A percentile compares a stretch with the other conserved stretches of the same genome.
Conservation (phyloP, 495 filamentous ascomycete genomes). For the Aspergillus biplanus region DNA sequence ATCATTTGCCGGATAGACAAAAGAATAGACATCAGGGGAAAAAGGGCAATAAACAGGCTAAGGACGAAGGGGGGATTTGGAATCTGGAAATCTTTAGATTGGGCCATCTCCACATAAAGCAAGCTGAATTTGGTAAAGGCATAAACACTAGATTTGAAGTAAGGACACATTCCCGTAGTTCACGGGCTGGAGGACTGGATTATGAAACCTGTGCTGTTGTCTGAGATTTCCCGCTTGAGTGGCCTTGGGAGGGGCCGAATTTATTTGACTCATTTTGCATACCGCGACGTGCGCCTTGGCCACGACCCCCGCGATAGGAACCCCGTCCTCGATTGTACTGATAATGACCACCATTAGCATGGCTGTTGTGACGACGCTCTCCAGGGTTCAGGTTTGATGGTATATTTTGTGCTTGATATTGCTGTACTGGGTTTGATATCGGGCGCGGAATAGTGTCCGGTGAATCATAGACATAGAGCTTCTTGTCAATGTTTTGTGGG, state of each 20-base stretch:
- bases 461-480: slow-evolving; percentile 95
- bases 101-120: background rate
- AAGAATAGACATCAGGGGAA: background rate
- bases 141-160: background rate
- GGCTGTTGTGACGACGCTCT: slow-evolving; percentile 46
- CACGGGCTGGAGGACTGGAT: background rate
- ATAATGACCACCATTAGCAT: slow-evolving; percentile 43
- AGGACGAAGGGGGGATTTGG: background rate
- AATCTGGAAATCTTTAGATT: background rate
- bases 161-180: background rate
- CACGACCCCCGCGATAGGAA: slow-evolving; percentile 48
- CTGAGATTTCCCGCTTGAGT: slow-evolving; percentile 38
- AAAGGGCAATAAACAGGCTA: background rate
- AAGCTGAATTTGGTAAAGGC: background rate
- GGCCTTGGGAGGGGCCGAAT: slow-evolving; percentile 32
- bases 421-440: slow-evolving; percentile 50
- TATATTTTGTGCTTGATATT: slow-evolving; percentile 28
- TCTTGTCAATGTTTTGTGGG: slow-evolving; percentile 93
- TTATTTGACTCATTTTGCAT: slow-evolving; percentile 37
- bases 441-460: slow-evolving; percentile 93
- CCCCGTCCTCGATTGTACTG: slow-evolving; percentile 42
- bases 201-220: slow-evolving; percentile 38
- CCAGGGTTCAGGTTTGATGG: slow-evolving; percentile 29
- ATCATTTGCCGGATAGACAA: background rate
- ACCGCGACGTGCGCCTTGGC: slow-evolving; percentile 50